Conservation (phyloP, 192 early-diverging fungal species). For the Umbelopsis sp. region DNA sequence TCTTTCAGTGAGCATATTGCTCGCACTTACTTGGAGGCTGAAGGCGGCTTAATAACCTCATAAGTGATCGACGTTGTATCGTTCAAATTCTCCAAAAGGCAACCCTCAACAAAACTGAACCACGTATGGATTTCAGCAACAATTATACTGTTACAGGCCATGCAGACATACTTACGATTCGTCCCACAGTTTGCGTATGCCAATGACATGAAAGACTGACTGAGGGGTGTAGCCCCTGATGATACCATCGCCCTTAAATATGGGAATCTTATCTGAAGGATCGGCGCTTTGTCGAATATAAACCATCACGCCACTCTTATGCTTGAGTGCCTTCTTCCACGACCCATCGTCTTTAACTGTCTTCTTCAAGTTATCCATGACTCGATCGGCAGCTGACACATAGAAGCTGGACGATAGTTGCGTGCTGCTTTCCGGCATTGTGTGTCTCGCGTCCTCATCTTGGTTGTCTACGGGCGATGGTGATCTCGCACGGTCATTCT, state of each 20-base stretch:
- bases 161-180: conserved; percentile 34
- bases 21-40: conserved; percentile 35
- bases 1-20: background rate
- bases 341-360: conserved; percentile 33
- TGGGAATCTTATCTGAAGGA: conserved; percentile 39
- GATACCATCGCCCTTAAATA: conserved; percentile 49
- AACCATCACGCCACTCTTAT: conserved; percentile 49
- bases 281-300: conserved; percentile 35
- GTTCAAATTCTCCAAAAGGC: conserved; percentile 39
- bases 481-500: background rate
- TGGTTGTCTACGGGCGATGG: background rate
- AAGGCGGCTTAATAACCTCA: conserved; percentile 30
- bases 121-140: background rate
- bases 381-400: conserved; percentile 33
- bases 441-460: conserved; percentile 6
- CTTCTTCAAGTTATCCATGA: conserved; percentile 38
- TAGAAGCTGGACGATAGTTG: conserved; percentile 9
- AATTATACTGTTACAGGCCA: background rate
- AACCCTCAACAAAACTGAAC: conserved; percentile 39
- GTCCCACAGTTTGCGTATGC: conserved; percentile 59
- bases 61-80: conserved; percentile 46
- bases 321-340: conserved; percentile 53
- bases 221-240: conserved; percentile 50
- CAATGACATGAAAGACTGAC: conserved; percentile 54
- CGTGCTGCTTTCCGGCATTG: background rate